A percentile compares a stretch with the other conserved stretches of the same genome.
These are phyloP conservation scores for Aureobasidium sp. DNA, from an alignment of 2,329 filamentous ascomycete species.

Conservation along the genomic window DNA sequence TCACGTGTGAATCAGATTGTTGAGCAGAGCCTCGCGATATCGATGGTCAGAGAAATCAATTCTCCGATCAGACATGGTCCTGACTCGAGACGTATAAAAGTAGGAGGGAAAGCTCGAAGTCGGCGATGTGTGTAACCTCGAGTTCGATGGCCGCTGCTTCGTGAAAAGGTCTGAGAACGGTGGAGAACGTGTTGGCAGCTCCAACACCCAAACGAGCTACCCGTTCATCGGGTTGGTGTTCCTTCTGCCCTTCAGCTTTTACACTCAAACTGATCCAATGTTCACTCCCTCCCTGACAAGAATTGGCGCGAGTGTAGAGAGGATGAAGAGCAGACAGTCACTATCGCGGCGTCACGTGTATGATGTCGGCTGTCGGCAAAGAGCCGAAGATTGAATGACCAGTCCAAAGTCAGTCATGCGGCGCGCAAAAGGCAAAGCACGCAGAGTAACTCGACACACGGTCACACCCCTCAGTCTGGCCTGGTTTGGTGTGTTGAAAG, in stretches of 20 bases:
- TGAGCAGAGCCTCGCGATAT: not conserved
- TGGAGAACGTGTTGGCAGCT: not conserved
- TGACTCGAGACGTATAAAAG: not conserved
- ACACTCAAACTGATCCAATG: not conserved
- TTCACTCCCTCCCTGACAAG: not conserved
- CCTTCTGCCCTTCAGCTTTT: not conserved
- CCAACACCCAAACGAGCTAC: not conserved
- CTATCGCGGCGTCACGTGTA: conserved; percentile 5
- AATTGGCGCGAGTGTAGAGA: not conserved
- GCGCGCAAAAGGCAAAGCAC: conserved; percentile 2
- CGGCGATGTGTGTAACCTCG: not conserved
- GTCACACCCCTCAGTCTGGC: conserved; percentile 8
- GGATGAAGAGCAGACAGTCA: not conserved
- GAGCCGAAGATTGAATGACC: not conserved
- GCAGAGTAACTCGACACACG: not conserved
- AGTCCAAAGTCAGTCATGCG: conserved; percentile 7
- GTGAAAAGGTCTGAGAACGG: not conserved
- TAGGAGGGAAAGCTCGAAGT: not conserved
- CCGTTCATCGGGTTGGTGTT: not conserved
- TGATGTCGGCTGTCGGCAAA: not conserved
- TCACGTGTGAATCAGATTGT: not conserved
- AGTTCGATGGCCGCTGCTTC: not conserved
- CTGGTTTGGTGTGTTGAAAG: conserved; percentile 2
- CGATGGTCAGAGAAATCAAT: not conserved
- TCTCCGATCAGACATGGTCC: not conserved